Conservation (phyloP, 257 asterid species). For the Capsicum pubescens region DNA sequence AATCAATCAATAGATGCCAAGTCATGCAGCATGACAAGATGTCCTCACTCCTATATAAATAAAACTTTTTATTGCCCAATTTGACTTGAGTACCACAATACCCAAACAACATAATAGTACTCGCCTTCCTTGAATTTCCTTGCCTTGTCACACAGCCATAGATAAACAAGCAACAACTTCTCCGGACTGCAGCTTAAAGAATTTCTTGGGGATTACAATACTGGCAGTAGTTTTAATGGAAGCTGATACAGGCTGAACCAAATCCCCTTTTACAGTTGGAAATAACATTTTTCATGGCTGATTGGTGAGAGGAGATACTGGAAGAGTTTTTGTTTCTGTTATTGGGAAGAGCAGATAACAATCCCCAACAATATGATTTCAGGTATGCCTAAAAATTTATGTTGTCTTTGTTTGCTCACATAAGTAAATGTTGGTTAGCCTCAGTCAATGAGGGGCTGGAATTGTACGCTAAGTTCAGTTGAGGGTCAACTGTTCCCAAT, state of each 20-base stretch:
- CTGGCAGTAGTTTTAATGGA: not conserved
- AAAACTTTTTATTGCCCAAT: not conserved
- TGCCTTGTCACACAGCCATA: conserved; percentile 17
- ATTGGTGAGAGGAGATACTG: not conserved
- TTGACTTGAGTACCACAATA: not conserved
- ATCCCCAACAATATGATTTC: conserved; percentile 1
- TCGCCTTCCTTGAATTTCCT: not conserved
- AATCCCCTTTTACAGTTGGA: not conserved
- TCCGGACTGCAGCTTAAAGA: not conserved
- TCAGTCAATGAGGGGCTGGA: not conserved
- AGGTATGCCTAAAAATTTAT: not conserved
- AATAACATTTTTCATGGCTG: not conserved
- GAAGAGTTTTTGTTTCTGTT: not conserved
- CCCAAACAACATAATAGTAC: not conserved
- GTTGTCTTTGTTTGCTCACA: conserved; percentile 1
- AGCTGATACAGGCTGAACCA: conserved; percentile 6
- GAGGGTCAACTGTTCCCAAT: not conserved
- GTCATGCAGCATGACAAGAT: not conserved
- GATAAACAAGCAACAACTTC: not conserved
- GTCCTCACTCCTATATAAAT: not conserved
- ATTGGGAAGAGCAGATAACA: not conserved
- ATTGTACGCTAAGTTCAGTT: not conserved
- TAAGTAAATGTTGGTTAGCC: not conserved
- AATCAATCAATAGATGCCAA: not conserved
- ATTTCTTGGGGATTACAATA: not conserved